These are phyloP conservation scores for Monosporozyma aquatica DNA, from an alignment of 805 yeast genomes.

Conservation along the genomic window DNA sequence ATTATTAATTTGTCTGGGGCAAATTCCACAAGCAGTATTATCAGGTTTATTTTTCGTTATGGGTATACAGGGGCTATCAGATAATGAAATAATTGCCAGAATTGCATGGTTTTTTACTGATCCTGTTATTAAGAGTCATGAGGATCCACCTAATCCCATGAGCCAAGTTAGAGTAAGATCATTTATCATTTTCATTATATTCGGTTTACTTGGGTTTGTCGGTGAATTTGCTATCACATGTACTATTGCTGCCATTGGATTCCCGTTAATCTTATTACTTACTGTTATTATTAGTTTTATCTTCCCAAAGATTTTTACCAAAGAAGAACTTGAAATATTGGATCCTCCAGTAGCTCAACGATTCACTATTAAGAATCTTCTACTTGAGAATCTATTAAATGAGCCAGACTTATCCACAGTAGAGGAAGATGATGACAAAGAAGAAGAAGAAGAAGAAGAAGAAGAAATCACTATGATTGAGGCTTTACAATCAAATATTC, in stretches of 20 bases:
- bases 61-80: constrained; percentile 75
- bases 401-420: no score
- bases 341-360: constrained; percentile 60
- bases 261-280: constrained; percentile 71
- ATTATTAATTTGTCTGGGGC: constrained; percentile 64
- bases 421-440: neutral
- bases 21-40: constrained; percentile 85
- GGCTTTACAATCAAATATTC: neutral
- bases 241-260: constrained; percentile 88
- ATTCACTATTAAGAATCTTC: constrained; percentile 41
- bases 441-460: neutral
- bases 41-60: constrained; percentile 89
- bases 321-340: constrained; percentile 48
- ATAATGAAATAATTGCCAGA: constrained; percentile 54
- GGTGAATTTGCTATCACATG: constrained; percentile 80
- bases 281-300: constrained; percentile 55
- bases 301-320: constrained; percentile 56
- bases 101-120: constrained; percentile 59
- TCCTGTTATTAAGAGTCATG: constrained; percentile 7
- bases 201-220: constrained; percentile 60
- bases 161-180: constrained; percentile 27
- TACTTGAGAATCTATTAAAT: constrained; percentile 16
- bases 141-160: constrained; percentile 28
- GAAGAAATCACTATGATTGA: neutral
- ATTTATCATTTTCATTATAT: constrained; percentile 43